A percentile compares a stretch with the other conserved stretches of the same genome.
These are phyloP conservation scores for Saccharomycopsis javanensis DNA, from an alignment of 805 yeast species.

Conservation along the genomic window DNA sequence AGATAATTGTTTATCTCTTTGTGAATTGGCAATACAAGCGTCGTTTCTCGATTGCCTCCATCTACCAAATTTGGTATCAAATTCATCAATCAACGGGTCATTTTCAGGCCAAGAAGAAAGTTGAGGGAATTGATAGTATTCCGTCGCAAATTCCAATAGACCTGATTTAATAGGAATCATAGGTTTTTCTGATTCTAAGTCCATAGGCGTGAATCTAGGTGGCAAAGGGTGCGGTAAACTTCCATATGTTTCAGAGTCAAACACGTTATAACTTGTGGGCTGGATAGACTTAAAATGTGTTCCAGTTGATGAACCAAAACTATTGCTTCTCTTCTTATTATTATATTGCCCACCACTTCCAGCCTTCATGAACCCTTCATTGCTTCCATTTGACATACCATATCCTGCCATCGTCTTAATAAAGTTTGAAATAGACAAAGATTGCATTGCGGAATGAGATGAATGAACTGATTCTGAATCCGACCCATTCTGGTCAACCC, in stretches of 20 bases:
- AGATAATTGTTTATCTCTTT: slow-evolving; percentile 77
- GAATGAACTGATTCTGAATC: neutral
- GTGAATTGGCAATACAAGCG: slow-evolving; percentile 75
- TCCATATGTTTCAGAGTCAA: slow-evolving; percentile 7
- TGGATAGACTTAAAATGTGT: slow-evolving; percentile 8
- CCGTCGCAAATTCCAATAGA: slow-evolving; percentile 67
- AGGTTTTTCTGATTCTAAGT: slow-evolving; percentile 28
- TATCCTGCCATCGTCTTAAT: slow-evolving; percentile 13
- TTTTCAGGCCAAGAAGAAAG: slow-evolving; percentile 14
- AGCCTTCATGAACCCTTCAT: neutral
- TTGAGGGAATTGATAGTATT: slow-evolving; percentile 94
- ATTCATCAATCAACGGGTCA: slow-evolving; percentile 17
- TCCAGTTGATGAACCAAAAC: neutral
- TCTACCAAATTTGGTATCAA: slow-evolving; percentile 15
- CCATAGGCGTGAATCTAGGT: slow-evolving; percentile 23
- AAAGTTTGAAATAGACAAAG: slow-evolving; percentile 11
- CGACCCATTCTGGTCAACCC: slow-evolving; percentile 1
- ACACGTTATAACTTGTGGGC: slow-evolving; percentile 1
- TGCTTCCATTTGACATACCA: neutral
- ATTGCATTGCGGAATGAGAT: neutral
- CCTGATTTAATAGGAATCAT: slow-evolving; percentile 48
- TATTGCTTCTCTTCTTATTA: neutral
- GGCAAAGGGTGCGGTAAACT: slow-evolving; percentile 18
- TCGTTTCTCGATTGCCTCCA: slow-evolving; percentile 94
- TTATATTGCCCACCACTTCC: neutral